A percentile compares a stretch with the other conserved stretches of the same genome.
phyloP scores from a whole-genome alignment of 176 grass and related monocot genomes.

The Olyra latifolia region DNA sequence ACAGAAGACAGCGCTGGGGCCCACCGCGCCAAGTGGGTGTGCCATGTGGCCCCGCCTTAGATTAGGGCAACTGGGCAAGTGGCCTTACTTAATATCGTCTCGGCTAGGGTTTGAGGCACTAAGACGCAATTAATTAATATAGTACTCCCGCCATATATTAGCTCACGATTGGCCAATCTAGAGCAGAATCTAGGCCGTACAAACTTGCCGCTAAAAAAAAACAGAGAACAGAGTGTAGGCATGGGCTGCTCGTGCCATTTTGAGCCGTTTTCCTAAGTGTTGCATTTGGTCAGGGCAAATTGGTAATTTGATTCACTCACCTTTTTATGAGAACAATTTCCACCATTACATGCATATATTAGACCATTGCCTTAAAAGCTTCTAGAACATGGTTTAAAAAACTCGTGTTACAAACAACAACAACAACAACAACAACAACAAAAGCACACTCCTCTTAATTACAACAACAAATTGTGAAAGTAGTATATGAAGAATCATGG shows the following conservation, averaged over 20 bases:
- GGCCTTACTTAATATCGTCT: background rate
- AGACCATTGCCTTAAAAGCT: background rate
- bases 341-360: background rate
- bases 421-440: too few relatives aligned
- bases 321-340: background rate
- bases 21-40: slow-evolving; percentile 30
- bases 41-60: background rate
- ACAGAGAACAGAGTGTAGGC: background rate
- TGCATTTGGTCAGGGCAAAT: background rate
- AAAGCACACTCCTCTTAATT: background rate
- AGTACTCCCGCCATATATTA: background rate
- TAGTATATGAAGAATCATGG: background rate
- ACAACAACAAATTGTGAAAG: background rate
- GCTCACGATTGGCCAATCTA: slow-evolving; percentile 8
- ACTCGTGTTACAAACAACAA: too few relatives aligned
- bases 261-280: background rate
- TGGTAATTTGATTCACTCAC: background rate
- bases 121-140: slow-evolving; percentile 19
- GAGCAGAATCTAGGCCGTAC: slow-evolving; percentile 24
- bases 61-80: slow-evolving; percentile 48
- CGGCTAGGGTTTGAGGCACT: slow-evolving; percentile 17
- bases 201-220: background rate
- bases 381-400: background rate
- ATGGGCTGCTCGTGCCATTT: background rate
- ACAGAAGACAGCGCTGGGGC: slow-evolving; percentile 14